These are phyloP conservation scores for Polytolypa hystricis DNA, from an alignment of 2,329 filamentous ascomycete genomes.

Conservation along the genomic window DNA sequence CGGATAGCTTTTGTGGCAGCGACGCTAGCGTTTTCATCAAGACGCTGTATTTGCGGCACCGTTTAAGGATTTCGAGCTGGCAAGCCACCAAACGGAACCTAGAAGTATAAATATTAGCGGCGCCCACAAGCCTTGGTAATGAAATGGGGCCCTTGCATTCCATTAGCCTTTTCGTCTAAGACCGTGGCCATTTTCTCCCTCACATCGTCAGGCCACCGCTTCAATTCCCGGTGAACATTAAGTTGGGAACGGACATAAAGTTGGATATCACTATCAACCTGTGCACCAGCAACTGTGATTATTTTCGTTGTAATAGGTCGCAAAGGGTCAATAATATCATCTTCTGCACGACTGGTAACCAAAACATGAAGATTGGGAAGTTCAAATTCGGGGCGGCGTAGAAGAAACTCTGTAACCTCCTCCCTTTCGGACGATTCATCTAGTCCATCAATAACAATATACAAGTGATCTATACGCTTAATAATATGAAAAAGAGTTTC, in stretches of 20 bases:
- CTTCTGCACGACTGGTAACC: slow-evolving; percentile 10
- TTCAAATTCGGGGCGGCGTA: slow-evolving; percentile 1
- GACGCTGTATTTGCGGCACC: slow-evolving; percentile 11
- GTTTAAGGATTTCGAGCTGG: slow-evolving; percentile 16
- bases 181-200: slow-evolving; percentile 9
- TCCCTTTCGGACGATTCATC: slow-evolving; percentile 12
- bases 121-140: neutral
- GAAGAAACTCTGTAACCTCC: slow-evolving; percentile 7
- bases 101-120: slow-evolving; percentile 1
- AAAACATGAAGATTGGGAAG: slow-evolving; percentile 5
- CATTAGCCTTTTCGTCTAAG: slow-evolving; percentile 11
- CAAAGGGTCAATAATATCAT: slow-evolving; percentile 10
- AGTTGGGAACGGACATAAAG: neutral
- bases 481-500: slow-evolving; percentile 2
- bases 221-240: slow-evolving; percentile 1
- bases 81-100: slow-evolving; percentile 21
- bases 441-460: slow-evolving; percentile 13
- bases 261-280: slow-evolving; percentile 41
- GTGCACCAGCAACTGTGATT: neutral
- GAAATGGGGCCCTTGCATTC: slow-evolving; percentile 10
- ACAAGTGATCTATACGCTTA: slow-evolving; percentile 6
- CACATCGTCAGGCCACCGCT: slow-evolving; percentile 8
- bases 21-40: slow-evolving; percentile 12
- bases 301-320: neutral
- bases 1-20: slow-evolving; percentile 16